A percentile compares a stretch with the other conserved stretches of the same genome.
Evolutionary conservation across 2,329 filamentous ascomycete species (phyloP).

Genomic region (Venturia pyrina): DNA sequence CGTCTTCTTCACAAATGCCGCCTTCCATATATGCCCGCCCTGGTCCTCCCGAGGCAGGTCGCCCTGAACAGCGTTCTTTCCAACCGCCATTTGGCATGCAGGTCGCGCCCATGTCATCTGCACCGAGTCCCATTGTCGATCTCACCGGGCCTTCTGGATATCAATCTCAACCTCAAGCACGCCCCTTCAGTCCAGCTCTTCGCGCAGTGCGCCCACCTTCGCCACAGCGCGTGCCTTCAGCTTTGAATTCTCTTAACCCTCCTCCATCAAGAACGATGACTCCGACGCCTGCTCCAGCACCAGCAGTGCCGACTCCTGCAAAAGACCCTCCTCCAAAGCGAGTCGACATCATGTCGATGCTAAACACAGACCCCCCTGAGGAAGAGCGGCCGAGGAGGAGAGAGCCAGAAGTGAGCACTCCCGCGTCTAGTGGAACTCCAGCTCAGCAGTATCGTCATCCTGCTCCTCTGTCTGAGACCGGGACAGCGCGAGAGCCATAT

Average conservation of each 20-base stretch:
- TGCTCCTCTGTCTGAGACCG: neutral
- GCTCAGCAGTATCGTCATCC: constrained; percentile 2
- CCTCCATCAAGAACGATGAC: constrained; percentile 4
- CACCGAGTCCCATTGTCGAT: constrained; percentile 2
- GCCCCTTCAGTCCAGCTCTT: neutral
- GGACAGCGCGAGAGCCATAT: neutral
- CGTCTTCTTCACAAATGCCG: neutral
- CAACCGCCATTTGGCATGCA: neutral
- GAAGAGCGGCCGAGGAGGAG: constrained; percentile 2
- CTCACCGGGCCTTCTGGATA: constrained; percentile 4
- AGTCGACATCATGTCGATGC: constrained; percentile 27
- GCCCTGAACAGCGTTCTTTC: neutral
- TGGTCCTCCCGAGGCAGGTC: neutral
- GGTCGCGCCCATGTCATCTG: constrained; percentile 1
- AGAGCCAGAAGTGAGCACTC: constrained; percentile 4
- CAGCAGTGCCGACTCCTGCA: constrained; percentile 19
- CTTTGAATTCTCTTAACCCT: neutral
- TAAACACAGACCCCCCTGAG: constrained; percentile 23
- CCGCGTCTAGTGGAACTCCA: neutral
- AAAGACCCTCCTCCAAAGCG: constrained; percentile 23
- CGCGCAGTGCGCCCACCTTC: neutral
- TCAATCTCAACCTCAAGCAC: neutral
- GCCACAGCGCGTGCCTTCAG: constrained; percentile 1
- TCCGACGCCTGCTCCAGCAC: constrained; percentile 6
- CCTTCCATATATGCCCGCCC: neutral